phyloP scores from a whole-genome alignment of 257 asterid species.

The Buddleja alternifolia region DNA sequence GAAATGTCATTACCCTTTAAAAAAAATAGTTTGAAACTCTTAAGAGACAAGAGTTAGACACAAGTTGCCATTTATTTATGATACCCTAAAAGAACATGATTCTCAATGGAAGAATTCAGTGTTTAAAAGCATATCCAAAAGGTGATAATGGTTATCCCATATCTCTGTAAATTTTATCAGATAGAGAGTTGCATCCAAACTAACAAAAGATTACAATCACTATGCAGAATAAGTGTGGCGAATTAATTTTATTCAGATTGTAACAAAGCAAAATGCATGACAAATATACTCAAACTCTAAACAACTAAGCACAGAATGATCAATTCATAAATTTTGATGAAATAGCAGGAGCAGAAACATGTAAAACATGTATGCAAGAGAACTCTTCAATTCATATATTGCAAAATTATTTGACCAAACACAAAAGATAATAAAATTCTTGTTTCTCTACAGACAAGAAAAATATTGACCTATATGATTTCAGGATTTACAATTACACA shows the following conservation, averaged over 20 bases:
- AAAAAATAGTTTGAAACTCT: constrained; percentile 2
- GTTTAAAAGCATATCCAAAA: constrained; percentile 4
- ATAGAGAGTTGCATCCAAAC: neutral
- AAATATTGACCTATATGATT: neutral
- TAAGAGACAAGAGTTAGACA: constrained; percentile 17
- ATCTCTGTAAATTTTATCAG: neutral
- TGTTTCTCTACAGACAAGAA: neutral
- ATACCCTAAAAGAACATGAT: neutral
- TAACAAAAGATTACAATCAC: constrained; percentile 1
- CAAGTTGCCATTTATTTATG: neutral
- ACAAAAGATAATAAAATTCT: neutral
- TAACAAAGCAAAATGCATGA: no score
- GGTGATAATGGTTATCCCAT: neutral
- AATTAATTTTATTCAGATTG: no score
- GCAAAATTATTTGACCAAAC: neutral
- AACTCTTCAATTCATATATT: neutral
- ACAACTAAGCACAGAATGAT: neutral
- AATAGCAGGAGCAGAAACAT: neutral
- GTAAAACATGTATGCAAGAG: constrained; percentile 6
- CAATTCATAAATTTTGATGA: neutral
- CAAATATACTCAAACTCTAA: neutral
- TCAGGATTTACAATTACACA: neutral
- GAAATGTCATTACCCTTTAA: no score
- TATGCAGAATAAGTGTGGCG: neutral
- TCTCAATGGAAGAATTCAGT: neutral